Evolutionary conservation across 768 basidiomycete species (phyloP).

Genomic region (Hydnomerulius pinastri): DNA sequence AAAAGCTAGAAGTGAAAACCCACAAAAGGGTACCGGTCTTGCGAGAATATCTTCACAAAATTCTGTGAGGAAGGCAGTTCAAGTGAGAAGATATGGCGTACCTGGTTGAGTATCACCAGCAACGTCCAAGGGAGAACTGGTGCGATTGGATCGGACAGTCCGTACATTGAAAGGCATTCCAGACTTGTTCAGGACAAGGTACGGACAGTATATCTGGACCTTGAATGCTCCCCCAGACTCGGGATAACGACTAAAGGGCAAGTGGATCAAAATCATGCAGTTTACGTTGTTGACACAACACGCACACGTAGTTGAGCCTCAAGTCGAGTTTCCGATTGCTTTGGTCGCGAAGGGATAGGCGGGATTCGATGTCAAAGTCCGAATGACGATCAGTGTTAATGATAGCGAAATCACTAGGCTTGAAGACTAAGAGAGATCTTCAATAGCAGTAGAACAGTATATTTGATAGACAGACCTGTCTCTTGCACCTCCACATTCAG

Average conservation of each 20-base stretch:
- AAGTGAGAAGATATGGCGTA: slow-evolving; percentile 27
- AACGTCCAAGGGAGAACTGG: slow-evolving; percentile 69
- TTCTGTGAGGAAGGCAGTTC: slow-evolving; percentile 18
- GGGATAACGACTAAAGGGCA: slow-evolving; percentile 61
- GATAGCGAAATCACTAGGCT: slow-evolving; percentile 95
- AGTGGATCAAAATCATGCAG: slow-evolving; percentile 8
- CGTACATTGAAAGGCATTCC: slow-evolving; percentile 77
- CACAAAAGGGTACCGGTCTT: slow-evolving; percentile 77
- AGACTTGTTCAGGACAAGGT: slow-evolving; percentile 90
- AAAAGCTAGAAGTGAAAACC: slow-evolving; percentile 33
- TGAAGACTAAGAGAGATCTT: slow-evolving; percentile 59
- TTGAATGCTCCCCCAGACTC: slow-evolving; percentile 95
- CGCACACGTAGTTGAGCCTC: slow-evolving; percentile 88
- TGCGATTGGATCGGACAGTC: slow-evolving; percentile 60
- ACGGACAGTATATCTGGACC: slow-evolving; percentile 92
- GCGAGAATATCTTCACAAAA: slow-evolving; percentile 45
- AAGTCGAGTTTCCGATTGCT: slow-evolving; percentile 77
- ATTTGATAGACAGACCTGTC: slow-evolving; percentile 55
- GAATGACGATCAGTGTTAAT: slow-evolving; percentile 93
- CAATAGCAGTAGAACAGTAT: neutral
- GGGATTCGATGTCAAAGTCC: slow-evolving; percentile 81
- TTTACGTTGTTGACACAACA: slow-evolving; percentile 5
- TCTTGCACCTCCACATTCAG: slow-evolving; percentile 92
- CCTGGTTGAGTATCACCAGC: slow-evolving; percentile 79
- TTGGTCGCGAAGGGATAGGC: slow-evolving; percentile 70